A percentile compares a stretch with the other conserved stretches of the same genome.
Conservation (phyloP, 225 moss, liverwort and hornwort species). For the Bryum argenteum region DNA sequence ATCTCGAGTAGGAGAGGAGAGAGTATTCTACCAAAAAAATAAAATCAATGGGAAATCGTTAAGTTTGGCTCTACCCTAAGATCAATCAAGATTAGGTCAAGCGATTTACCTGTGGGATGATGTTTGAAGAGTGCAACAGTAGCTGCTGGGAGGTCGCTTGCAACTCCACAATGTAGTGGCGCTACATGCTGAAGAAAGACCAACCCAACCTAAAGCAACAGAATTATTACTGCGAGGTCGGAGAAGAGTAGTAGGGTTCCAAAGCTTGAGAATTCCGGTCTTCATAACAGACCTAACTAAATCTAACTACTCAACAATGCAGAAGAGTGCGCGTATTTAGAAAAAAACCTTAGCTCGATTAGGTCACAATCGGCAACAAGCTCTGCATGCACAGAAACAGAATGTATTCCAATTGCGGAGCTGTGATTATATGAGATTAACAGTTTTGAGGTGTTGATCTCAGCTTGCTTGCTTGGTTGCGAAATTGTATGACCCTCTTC, state of each 20-base stretch:
- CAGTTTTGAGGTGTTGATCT: too few relatives aligned
- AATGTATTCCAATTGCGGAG: neutral
- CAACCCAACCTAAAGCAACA: conserved; percentile 27
- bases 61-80: neutral
- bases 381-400: conserved; percentile 12
- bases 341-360: conserved; percentile 16
- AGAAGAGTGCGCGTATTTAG: neutral
- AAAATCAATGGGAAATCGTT: too few relatives aligned
- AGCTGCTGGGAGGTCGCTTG: conserved; percentile 20
- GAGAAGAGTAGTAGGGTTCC: conserved; percentile 17
- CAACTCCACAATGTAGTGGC: conserved; percentile 10
- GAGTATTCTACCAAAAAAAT: too few relatives aligned
- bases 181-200: conserved; percentile 38
- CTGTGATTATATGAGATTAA: too few relatives aligned
- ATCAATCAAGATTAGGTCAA: conserved; percentile 6
- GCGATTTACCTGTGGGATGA: conserved; percentile 26
- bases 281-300: conserved; percentile 29
- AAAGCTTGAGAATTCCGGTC: conserved; percentile 29
- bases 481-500: too few relatives aligned
- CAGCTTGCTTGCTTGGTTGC: too few relatives aligned
- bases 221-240: conserved; percentile 4
- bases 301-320: conserved; percentile 5
- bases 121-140: conserved; percentile 10
- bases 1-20: neutral
- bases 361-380: conserved; percentile 7